These are phyloP conservation scores for Chamaecyparis obtusa DNA, from an alignment of 75 land plant genomes.

Conservation along the genomic window DNA sequence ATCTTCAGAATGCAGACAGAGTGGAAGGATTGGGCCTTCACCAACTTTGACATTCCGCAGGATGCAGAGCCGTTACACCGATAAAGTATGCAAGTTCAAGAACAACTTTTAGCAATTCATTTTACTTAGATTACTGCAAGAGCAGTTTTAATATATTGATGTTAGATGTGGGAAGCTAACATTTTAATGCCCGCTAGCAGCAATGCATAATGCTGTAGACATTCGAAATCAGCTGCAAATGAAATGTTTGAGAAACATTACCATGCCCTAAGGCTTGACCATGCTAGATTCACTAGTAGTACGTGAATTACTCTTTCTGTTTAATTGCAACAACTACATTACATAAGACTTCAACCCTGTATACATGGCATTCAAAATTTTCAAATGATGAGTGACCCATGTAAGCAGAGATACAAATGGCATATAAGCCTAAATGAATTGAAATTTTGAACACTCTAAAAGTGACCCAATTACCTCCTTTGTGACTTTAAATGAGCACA, in stretches of 20 bases:
- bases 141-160: background rate
- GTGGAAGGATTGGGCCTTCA: too few relatives aligned
- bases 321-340: slow-evolving; percentile 46
- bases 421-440: background rate
- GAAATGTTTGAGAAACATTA: slow-evolving; percentile 13
- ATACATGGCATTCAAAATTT: slow-evolving; percentile 41
- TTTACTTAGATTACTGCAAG: background rate
- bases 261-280: slow-evolving; percentile 4
- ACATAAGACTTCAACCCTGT: slow-evolving; percentile 61
- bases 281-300: background rate
- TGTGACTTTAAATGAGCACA: background rate
- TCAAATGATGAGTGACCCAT: background rate
- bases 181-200: background rate
- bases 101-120: background rate
- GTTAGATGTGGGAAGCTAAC: background rate
- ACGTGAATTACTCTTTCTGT: slow-evolving; percentile 14
- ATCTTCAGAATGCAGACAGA: too few relatives aligned
- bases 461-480: background rate
- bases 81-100: background rate
- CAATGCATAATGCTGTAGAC: slow-evolving; percentile 6
- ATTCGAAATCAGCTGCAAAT: slow-evolving; percentile 22
- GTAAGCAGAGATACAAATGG: background rate
- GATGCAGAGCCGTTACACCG: too few relatives aligned
- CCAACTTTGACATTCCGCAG: too few relatives aligned
- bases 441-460: background rate